Evolutionary conservation across 345 rosid genomes (phyloP).

Genomic region (Theobroma cacao): DNA sequence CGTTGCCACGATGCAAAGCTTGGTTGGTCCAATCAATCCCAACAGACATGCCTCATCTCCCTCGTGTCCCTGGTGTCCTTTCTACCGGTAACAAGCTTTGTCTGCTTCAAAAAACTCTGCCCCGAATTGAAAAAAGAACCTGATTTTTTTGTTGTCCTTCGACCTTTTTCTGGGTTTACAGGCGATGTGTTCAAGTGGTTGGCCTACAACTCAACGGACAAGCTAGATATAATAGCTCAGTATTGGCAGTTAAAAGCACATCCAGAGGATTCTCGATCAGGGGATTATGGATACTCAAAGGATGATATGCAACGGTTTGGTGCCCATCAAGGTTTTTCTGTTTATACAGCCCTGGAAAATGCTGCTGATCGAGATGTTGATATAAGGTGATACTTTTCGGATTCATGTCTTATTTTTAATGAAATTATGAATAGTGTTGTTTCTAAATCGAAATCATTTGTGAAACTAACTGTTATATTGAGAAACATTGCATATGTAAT

Average conservation of each 20-base stretch:
- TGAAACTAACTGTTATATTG: not conserved
- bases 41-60: constrained; percentile 82
- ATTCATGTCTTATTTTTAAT: not conserved
- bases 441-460: not conserved
- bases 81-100: constrained; percentile 49
- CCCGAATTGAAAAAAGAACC: not conserved
- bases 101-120: not conserved
- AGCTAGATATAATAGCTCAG: constrained; percentile 77
- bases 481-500: not conserved
- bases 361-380: constrained; percentile 70
- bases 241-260: constrained; percentile 73
- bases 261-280: constrained; percentile 66
- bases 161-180: constrained; percentile 12
- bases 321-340: constrained; percentile 51
- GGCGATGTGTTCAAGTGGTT: constrained; percentile 82
- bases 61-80: constrained; percentile 65
- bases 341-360: constrained; percentile 54
- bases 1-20: constrained; percentile 58
- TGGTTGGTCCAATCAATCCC: constrained; percentile 97
- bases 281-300: constrained; percentile 74
- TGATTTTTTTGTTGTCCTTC: not conserved
- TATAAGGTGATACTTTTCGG: constrained; percentile 42
- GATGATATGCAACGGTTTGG: constrained; percentile 53
- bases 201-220: constrained; percentile 63
- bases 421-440: not conserved